phyloP scores from a whole-genome alignment of 2,329 filamentous ascomycete genomes.

The Sclerotinia spermophila region DNA sequence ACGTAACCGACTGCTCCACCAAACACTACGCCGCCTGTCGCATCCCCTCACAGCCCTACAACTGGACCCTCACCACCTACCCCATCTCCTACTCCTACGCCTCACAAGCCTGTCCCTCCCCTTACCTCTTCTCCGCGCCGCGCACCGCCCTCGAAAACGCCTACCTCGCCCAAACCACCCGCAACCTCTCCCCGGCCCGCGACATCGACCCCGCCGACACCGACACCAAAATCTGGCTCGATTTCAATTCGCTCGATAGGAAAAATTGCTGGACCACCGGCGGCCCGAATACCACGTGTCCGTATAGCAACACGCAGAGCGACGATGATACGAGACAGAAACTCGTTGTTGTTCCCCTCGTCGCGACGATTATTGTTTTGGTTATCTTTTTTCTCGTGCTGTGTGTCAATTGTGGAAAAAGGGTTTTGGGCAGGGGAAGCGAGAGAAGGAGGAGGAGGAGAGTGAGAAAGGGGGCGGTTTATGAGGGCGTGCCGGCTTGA shows the following conservation, averaged over 20 bases:
- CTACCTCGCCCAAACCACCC: conserved; percentile 44
- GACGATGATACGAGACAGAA: conserved; percentile 42
- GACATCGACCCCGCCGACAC: conserved; percentile 27
- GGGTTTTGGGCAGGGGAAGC: conserved; percentile 61
- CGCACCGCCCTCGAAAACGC: conserved; percentile 61
- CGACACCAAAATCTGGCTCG: conserved; percentile 49
- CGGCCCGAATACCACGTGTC: conserved; percentile 53
- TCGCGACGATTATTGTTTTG: conserved; percentile 60
- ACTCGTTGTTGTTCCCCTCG: conserved; percentile 50
- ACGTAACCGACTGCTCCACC: conserved; percentile 51
- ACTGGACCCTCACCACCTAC: conserved; percentile 50
- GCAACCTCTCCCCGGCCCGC: neutral
- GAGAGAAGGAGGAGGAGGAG: conserved; percentile 53
- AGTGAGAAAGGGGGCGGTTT: conserved; percentile 48
- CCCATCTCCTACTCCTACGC: conserved; percentile 44
- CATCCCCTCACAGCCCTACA: conserved; percentile 49
- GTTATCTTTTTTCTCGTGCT: conserved; percentile 40
- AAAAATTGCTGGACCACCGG: conserved; percentile 59
- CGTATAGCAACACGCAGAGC: conserved; percentile 45
- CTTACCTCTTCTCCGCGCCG: conserved; percentile 53
- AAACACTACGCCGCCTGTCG: conserved; percentile 55
- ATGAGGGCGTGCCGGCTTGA: conserved; percentile 59
- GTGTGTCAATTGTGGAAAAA: conserved; percentile 37
- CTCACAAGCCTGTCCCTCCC: conserved; percentile 45
- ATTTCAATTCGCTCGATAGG: conserved; percentile 57